Base-by-base conservation (phyloP, 225 moss, liverwort and hornwort species). In the Anthoceros angustus region DNA sequence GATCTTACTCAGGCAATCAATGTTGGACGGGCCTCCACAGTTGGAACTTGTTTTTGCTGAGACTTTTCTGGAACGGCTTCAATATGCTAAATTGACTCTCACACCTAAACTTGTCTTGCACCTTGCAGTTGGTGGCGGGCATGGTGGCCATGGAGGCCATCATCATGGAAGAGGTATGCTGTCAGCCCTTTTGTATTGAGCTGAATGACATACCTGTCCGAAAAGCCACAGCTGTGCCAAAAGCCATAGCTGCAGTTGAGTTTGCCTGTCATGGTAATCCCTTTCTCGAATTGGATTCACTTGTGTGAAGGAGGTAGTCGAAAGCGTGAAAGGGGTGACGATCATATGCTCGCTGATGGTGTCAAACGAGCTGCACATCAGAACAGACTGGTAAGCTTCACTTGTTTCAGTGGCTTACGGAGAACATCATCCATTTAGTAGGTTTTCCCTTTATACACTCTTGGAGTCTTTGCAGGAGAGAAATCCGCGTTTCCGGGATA, bases 401-500 rank as follows among this genome's bases (percentile, higher is more conserved):
- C 23, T 38, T 38, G 0, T 10, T 64, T 26, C 7, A 0, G 32
- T 20, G 24, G 16, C 25, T 6, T 8, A 63, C 4, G 11, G 2
- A 63, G 1, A 63, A 2, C 12, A 10, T 39, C 12, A 24, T 16
- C 23, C 64, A 46, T 9, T 63, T 62, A 9, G 11, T 8, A 18
- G 18, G 20, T 15, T 43, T 6, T 25, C 7, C n/a, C 7, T 25
- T 24, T 0, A 24, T 2, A 32, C n/a, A 3, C 62, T 25, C 40
- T 55, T 12, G 20, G 61, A 41, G 32, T 62, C 12, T 65, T 9
- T 64, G 70, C 82, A 90, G 84, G 98, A 92, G 76, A 84, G 87
- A 68, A 98, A 98, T 70, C 98, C 98, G 12, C 78, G 98, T 67
- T 98, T 98, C 76, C 84, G 98, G 69, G 98, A 98, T 80, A 98